Conservation (phyloP, 495 filamentous ascomycete genomes). For the Penicillium psychrofluorescens region DNA sequence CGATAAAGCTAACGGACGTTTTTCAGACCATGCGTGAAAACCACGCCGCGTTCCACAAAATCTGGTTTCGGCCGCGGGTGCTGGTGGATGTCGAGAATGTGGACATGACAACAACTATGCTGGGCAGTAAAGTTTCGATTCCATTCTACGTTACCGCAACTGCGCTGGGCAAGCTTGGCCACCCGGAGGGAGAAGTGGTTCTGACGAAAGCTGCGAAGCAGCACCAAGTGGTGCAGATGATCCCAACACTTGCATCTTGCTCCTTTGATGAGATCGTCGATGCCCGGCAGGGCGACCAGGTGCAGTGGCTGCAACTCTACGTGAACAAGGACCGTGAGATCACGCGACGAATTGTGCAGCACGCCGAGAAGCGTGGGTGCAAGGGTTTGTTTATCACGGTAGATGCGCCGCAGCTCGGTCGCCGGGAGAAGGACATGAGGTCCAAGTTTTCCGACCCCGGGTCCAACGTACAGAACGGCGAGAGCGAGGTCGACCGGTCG, state of each 20-base stretch:
- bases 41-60: conserved; percentile 90
- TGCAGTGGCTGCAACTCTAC: conserved; percentile 97
- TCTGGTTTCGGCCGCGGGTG: conserved; percentile 90
- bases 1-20: too few relatives aligned
- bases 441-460: conserved; percentile 84
- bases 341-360: conserved; percentile 81
- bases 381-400: conserved; percentile 98
- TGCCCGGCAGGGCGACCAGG: conserved; percentile 69
- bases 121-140: conserved; percentile 71
- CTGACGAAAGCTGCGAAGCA: conserved; percentile 74
- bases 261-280: conserved; percentile 96
- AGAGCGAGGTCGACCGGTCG: conserved; percentile 65
- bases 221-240: conserved; percentile 93
- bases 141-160: conserved; percentile 94
- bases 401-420: conserved; percentile 90
- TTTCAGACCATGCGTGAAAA: conserved; percentile 92
- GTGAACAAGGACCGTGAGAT: conserved; percentile 95
- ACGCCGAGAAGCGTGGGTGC: conserved; percentile 88
- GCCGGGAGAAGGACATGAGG: conserved; percentile 93
- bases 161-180: conserved; percentile 82
- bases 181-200: conserved; percentile 86
- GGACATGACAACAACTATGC: conserved; percentile 82
- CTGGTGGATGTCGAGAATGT: conserved; percentile 82
- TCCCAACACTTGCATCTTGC: conserved; percentile 95
- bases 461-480: conserved; percentile 69